Conservation (phyloP, 768 basidiomycete species). For the Hericium rajendrae region DNA sequence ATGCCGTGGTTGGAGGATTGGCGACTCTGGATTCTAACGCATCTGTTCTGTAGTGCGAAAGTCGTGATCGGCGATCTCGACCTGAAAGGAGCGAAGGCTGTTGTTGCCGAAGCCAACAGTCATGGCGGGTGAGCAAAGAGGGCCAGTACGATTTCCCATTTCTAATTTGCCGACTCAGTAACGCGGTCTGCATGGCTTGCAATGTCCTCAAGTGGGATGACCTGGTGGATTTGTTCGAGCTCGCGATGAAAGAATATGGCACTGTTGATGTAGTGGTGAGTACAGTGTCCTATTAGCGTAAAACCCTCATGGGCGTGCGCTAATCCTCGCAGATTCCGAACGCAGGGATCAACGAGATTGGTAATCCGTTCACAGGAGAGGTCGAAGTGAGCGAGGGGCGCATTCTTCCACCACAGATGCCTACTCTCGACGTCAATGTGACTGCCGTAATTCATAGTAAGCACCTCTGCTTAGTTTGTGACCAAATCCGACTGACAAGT, state of each 20-base stretch:
- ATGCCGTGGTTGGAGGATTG: slow-evolving; percentile 4
- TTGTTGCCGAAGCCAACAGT: slow-evolving; percentile 30
- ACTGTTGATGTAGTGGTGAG: slow-evolving; percentile 46
- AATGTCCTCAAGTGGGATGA: slow-evolving; percentile 48
- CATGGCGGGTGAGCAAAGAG: slow-evolving; percentile 32
- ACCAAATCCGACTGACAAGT: not conserved
- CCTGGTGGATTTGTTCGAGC: slow-evolving; percentile 40
- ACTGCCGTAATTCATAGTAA: slow-evolving; percentile 38
- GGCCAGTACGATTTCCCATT: not conserved
- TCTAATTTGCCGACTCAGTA: slow-evolving; percentile 19
- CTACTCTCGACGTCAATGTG: slow-evolving; percentile 42
- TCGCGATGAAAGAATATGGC: slow-evolving; percentile 35
- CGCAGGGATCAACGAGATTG: slow-evolving; percentile 35
- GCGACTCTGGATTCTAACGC: not conserved
- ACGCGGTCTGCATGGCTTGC: slow-evolving; percentile 33
- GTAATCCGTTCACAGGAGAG: slow-evolving; percentile 9
- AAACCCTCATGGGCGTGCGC: not conserved
- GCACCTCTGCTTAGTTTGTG: slow-evolving; percentile 8
- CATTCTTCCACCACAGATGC: slow-evolving; percentile 33
- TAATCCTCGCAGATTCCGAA: slow-evolving; percentile 31
- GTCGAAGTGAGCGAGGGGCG: slow-evolving; percentile 23
- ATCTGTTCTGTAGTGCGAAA: slow-evolving; percentile 30
- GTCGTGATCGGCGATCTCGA: slow-evolving; percentile 44
- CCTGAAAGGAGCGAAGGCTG: slow-evolving; percentile 27
- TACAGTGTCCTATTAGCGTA: not conserved